These are phyloP conservation scores for Puccinia horiana DNA, from an alignment of 1,284 basidiomycete genomes.

Conservation along the genomic window DNA sequence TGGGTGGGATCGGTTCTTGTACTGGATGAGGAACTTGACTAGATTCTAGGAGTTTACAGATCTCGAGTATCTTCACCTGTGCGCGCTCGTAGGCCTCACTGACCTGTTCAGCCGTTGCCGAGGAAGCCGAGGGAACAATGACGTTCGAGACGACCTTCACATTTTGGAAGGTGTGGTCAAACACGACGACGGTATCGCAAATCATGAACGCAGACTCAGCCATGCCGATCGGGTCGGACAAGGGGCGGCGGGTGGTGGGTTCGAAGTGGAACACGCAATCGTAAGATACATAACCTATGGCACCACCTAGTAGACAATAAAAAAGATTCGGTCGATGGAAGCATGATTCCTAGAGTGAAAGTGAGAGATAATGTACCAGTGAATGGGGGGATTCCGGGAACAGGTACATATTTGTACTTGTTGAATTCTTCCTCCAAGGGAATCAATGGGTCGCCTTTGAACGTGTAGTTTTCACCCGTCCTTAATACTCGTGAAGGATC, in stretches of 20 bases:
- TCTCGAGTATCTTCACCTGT: conserved; percentile 71
- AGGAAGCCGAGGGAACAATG: conserved; percentile 70
- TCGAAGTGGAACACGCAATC: conserved; percentile 97
- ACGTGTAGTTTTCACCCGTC: conserved; percentile 79
- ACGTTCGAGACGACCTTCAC: conserved; percentile 95
- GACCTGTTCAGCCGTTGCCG: conserved; percentile 62
- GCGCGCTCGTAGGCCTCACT: conserved; percentile 80
- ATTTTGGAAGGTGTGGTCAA: conserved; percentile 94
- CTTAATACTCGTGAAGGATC: conserved; percentile 90
- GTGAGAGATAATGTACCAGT: conserved; percentile 63
- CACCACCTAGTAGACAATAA: conserved; percentile 68
- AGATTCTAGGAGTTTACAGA: conserved; percentile 69
- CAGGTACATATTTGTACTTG: conserved; percentile 82
- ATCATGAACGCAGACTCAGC: conserved; percentile 98
- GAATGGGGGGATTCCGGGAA: conserved; percentile 89
- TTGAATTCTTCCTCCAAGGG: conserved; percentile 83
- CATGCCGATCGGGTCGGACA: conserved; percentile 74
- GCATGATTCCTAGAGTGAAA: background rate
- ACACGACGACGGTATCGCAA: conserved; percentile 88
- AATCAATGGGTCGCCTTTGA: conserved; percentile 81
- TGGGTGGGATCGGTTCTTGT: conserved; percentile 60
- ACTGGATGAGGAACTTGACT: conserved; percentile 68
- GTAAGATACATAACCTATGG: conserved; percentile 95
- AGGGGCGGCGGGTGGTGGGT: conserved; percentile 64
- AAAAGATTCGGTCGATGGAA: background rate